These are phyloP conservation scores for Mucor velutinosus DNA, from an alignment of 371 early-diverging fungal genomes.

Conservation along the genomic window DNA sequence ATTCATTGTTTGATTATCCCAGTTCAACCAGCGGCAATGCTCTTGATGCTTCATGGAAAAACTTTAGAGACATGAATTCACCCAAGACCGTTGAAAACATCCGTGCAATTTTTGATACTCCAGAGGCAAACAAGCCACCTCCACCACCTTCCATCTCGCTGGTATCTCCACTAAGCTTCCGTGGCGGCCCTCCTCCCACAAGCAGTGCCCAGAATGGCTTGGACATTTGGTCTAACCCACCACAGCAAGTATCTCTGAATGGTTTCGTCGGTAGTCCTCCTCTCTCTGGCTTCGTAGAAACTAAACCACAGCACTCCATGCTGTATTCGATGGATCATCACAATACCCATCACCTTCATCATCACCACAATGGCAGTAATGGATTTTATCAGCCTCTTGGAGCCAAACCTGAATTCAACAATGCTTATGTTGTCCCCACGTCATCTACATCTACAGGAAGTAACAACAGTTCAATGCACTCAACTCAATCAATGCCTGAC, in stretches of 20 bases:
- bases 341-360: not conserved
- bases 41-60: conserved; percentile 43
- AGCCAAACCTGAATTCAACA: conserved; percentile 29
- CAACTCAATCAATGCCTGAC: conserved; percentile 36
- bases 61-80: conserved; percentile 45
- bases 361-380: conserved; percentile 14
- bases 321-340: not conserved
- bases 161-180: conserved; percentile 23
- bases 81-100: conserved; percentile 40
- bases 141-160: conserved; percentile 16
- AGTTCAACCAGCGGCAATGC: conserved; percentile 18
- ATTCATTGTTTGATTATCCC: conserved; percentile 30
- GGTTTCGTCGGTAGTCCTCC: conserved; percentile 28
- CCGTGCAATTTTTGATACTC: conserved; percentile 45
- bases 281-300: conserved; percentile 19
- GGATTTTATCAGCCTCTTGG: conserved; percentile 29
- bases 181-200: conserved; percentile 14
- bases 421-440: conserved; percentile 40
- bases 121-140: conserved; percentile 20
- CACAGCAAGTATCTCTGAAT: conserved; percentile 19
- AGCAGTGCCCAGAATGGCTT: conserved; percentile 10
- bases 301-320: conserved; percentile 22
- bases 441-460: conserved; percentile 47
- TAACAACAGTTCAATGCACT: conserved; percentile 45
- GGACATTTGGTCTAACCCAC: conserved; percentile 30